Percentiles rank a stretch among this genome's conserved stretches.
phyloP scores from a whole-genome alignment of 805 yeast species.

The Candida maltosa region DNA sequence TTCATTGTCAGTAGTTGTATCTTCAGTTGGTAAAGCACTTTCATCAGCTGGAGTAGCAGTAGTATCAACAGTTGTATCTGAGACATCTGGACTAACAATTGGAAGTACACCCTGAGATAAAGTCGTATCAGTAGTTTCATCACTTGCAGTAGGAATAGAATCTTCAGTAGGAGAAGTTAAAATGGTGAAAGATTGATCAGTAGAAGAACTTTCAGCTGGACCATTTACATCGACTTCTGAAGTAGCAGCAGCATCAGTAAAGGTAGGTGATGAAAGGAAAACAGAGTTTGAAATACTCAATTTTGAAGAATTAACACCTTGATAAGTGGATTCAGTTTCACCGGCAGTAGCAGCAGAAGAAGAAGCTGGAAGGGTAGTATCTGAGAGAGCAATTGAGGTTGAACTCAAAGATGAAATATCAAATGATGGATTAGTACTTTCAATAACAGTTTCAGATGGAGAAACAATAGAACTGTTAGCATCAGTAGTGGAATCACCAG shows the following conservation, averaged over 20 bases:
- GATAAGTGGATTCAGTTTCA: conserved; percentile 8
- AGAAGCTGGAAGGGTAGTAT: conserved; percentile 4
- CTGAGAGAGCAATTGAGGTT: background rate
- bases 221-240: background rate
- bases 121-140: background rate
- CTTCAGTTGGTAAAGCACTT: conserved; percentile 4
- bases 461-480: conserved; percentile 2
- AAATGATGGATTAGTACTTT: conserved; percentile 2
- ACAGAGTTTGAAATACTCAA: conserved; percentile 1
- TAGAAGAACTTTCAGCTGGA: conserved; percentile 1
- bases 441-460: conserved; percentile 4
- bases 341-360: conserved; percentile 3
- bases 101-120: background rate
- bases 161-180: background rate
- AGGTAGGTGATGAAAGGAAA: conserved; percentile 7
- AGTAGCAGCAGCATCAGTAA: background rate
- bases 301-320: background rate
- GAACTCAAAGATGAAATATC: conserved; percentile 1
- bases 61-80: too few relatives aligned
- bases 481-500: conserved; percentile 6
- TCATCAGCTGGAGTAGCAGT: conserved; percentile 2
- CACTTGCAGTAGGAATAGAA: background rate
- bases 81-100: too few relatives aligned
- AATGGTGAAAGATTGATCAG: background rate
- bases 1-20: conserved; percentile 1